Base-by-base conservation (phyloP, 345 rosid species). In the Lumnitzera racemosa region DNA sequence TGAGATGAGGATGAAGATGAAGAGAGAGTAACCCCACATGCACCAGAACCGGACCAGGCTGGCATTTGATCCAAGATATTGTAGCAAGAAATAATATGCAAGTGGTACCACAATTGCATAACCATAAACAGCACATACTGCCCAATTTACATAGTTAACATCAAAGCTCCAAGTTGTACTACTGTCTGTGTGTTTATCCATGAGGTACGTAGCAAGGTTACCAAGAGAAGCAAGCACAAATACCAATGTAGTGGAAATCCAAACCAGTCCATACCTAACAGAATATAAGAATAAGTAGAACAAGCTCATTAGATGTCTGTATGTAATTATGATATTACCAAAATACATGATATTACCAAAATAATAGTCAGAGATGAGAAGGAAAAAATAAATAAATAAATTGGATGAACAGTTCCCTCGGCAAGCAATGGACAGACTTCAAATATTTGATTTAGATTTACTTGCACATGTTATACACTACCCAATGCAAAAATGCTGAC, bases 11-110 rank as follows among this genome's bases (percentile, higher is more conserved):
- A 90, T 46, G 56, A 90, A 90, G 57, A 90, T 73, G 76, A 71
- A 73, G 72, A 90, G 90, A 62, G 99, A 94, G 74, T 94, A 90
- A 47, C 99, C 99, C 99, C 99, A 88, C 81, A 94, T 72, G 83
- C 99, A 86, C 96, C 96, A 90, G 75, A 88, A 80, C 47, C 83
- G 77, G 55, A 90, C 54, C 53, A 94, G 92, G 81, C 81, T 89
- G 67, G 90, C 85, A 72, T 66, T 80, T 64, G 92, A 83, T 67
- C 90, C 96, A 80, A 90, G 76, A 65, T 94, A 94, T 50, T 68
- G 75, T 51, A 90, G 85, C 73, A 88, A 62, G 81, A 90, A 94
- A 73, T 88, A 90, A 70, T 83, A 94, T 47, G 83, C 96, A 69
- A 94, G 51, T 3, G 99, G 96, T 59, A 88, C 90, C 69, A 83